Conservation (phyloP, 768 basidiomycete genomes). For the Lactarius hengduanensis region DNA sequence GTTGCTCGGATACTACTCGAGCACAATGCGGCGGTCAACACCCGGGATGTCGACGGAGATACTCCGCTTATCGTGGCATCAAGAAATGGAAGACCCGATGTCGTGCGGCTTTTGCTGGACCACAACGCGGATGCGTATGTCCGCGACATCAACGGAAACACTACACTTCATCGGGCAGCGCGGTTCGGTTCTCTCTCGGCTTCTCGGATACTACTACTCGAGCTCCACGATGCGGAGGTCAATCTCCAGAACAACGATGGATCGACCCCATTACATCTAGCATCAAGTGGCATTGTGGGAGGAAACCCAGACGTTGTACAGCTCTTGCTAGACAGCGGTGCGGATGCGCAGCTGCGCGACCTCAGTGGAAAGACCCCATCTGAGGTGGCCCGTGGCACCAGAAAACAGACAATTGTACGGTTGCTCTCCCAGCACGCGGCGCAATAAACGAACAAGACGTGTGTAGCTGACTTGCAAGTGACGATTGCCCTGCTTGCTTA, state of each 20-base stretch:
- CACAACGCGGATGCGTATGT: not conserved
- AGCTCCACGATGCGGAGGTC: not conserved
- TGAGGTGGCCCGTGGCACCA: not conserved
- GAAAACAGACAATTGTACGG: not conserved
- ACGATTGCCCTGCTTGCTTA: not conserved
- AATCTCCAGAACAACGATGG: not conserved
- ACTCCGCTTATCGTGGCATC: not conserved
- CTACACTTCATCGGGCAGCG: not conserved
- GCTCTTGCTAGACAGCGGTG: not conserved
- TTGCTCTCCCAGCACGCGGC: not conserved
- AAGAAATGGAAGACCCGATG: accelerated
- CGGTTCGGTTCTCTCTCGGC: not conserved
- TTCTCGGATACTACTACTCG: not conserved
- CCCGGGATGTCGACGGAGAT: not conserved
- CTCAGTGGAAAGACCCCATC: not conserved
- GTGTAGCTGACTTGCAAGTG: not conserved
- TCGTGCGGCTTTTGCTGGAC: not conserved
- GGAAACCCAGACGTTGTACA: not conserved
- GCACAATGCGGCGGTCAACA: not conserved
- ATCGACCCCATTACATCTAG: not conserved
- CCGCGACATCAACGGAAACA: no score
- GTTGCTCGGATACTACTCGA: not conserved
- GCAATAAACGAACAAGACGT: not conserved
- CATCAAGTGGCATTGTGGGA: accelerated
- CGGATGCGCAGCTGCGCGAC: not conserved